phyloP scores from a whole-genome alignment of 2,329 filamentous ascomycete genomes.

The Arachnomyces sp. region DNA sequence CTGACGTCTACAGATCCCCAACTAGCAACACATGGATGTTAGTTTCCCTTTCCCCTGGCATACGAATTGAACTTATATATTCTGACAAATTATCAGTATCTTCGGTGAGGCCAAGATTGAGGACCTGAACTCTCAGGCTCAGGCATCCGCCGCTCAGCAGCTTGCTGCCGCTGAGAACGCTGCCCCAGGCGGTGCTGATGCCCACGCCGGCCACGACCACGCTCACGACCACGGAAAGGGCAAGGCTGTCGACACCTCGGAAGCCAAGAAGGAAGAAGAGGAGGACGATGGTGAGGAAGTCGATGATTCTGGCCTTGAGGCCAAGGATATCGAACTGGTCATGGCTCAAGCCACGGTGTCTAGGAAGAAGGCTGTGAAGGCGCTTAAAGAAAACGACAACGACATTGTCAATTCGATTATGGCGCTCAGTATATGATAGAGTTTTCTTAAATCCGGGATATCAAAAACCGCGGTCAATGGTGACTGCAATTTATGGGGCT shows the following conservation, averaged over 20 bases:
- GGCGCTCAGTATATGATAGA: slow-evolving; percentile 71
- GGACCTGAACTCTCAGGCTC: slow-evolving; percentile 96
- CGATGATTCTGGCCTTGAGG: slow-evolving; percentile 87
- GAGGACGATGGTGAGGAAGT: slow-evolving; percentile 95
- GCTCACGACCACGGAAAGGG: slow-evolving; percentile 51
- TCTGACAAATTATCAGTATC: slow-evolving; percentile 56
- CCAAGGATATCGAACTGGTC: slow-evolving; percentile 98
- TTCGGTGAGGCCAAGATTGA: slow-evolving; percentile 99
- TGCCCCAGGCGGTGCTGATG: slow-evolving; percentile 51
- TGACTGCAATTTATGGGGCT: too few relatives aligned
- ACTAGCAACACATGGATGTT: slow-evolving; percentile 99
- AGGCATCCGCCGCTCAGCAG: slow-evolving; percentile 92
- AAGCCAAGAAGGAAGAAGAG: slow-evolving; percentile 60
- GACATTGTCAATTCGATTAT: slow-evolving; percentile 99
- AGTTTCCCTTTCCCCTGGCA: slow-evolving; percentile 38
- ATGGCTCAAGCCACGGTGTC: slow-evolving; percentile 97
- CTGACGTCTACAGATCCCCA: slow-evolving; percentile 98
- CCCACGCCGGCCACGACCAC: slow-evolving; percentile 55
- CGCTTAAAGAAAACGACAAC: slow-evolving; percentile 93
- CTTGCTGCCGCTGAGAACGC: slow-evolving; percentile 67
- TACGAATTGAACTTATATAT: slow-evolving; percentile 12
- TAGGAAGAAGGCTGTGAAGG: slow-evolving; percentile 97
- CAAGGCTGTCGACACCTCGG: slow-evolving; percentile 48
- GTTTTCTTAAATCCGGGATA: too few relatives aligned
- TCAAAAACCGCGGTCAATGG: too few relatives aligned